phyloP scores from a whole-genome alignment of 2,329 filamentous ascomycete species.

The Verticillium albo-atrum region DNA sequence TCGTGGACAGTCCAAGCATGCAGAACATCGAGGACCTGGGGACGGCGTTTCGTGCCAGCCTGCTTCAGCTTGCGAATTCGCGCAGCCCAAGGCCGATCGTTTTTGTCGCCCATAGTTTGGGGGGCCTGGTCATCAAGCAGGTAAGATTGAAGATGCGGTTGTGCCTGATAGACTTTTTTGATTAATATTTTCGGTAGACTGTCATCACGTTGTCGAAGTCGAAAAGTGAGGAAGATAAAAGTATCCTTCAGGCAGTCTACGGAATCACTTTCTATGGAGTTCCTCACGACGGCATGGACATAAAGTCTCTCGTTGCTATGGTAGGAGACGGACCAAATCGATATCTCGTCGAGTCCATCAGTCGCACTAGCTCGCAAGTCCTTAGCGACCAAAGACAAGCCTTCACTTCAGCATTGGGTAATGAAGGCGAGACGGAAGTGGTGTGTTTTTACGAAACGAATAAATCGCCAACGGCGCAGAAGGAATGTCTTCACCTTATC shows the following conservation, averaged over 20 bases:
- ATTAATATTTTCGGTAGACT: not conserved
- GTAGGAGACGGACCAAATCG: constrained; percentile 10
- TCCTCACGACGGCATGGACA: constrained; percentile 15
- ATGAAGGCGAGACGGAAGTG: constrained; percentile 11
- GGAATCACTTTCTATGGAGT: constrained; percentile 15
- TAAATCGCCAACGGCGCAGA: constrained; percentile 16
- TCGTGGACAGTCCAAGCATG: constrained; percentile 8
- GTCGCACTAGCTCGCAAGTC: constrained; percentile 1
- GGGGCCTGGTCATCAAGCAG: constrained; percentile 15
- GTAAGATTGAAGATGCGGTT: not conserved
- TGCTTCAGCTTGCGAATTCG: not conserved
- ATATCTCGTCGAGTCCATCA: constrained; percentile 4
- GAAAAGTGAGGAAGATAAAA: constrained; percentile 3
- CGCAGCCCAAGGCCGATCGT: constrained; percentile 5
- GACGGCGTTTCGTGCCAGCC: not conserved
- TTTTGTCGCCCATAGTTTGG: constrained; percentile 14
- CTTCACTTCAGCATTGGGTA: constrained; percentile 7
- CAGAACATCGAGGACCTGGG: constrained; percentile 11
- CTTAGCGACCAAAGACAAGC: constrained; percentile 1
- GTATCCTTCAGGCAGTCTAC: constrained; percentile 6
- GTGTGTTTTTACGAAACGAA: constrained; percentile 20
- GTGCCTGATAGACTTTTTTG: not conserved
- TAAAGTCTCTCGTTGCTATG: constrained; percentile 14
- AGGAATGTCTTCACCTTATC: constrained; percentile 3
- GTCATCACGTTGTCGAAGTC: constrained; percentile 5